Evolutionary conservation across 2,329 filamentous ascomycete species (phyloP).

Genomic region (Massarina eburnea): DNA sequence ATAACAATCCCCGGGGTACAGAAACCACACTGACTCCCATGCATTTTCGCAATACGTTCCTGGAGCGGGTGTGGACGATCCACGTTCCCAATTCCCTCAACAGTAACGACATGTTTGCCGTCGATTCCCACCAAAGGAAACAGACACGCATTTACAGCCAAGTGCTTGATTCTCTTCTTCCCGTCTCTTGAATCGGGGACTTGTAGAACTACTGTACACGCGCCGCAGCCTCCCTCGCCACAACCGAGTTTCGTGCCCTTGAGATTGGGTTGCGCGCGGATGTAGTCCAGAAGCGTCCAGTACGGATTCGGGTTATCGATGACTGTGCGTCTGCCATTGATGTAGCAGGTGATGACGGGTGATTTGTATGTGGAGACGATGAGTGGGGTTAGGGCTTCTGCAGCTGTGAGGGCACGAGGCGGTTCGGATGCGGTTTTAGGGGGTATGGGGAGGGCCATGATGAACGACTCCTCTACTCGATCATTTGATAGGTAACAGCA

Average conservation of each 20-base stretch:
- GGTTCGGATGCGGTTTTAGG: slow-evolving; percentile 34
- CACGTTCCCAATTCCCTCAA: slow-evolving; percentile 89
- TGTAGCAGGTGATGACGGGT: slow-evolving; percentile 71
- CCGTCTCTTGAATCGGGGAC: slow-evolving; percentile 59
- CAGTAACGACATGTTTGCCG: slow-evolving; percentile 95
- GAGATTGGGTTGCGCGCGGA: slow-evolving; percentile 77
- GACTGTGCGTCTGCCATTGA: slow-evolving; percentile 84
- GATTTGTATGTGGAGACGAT: slow-evolving; percentile 81
- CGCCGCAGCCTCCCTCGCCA: slow-evolving; percentile 91
- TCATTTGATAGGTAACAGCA: no score
- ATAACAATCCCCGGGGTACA: slow-evolving; percentile 97
- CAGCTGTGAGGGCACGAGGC: slow-evolving; percentile 26
- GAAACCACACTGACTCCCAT: slow-evolving; percentile 92
- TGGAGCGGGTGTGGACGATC: slow-evolving; percentile 84
- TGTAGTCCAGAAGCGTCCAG: slow-evolving; percentile 85
- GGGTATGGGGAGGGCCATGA: slow-evolving; percentile 34
- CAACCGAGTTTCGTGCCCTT: slow-evolving; percentile 96
- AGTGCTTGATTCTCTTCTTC: slow-evolving; percentile 88
- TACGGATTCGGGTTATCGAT: slow-evolving; percentile 88
- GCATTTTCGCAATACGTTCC: slow-evolving; percentile 84
- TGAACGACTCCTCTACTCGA: no score
- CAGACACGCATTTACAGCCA: slow-evolving; percentile 91
- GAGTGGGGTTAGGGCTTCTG: slow-evolving; percentile 59
- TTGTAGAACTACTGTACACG: slow-evolving; percentile 75
- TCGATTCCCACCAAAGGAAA: slow-evolving; percentile 89